A percentile compares a stretch with the other conserved stretches of the same genome.
phyloP scores from a whole-genome alignment of 2,329 filamentous ascomycete species.

The Teratosphaeria gauchensis region DNA sequence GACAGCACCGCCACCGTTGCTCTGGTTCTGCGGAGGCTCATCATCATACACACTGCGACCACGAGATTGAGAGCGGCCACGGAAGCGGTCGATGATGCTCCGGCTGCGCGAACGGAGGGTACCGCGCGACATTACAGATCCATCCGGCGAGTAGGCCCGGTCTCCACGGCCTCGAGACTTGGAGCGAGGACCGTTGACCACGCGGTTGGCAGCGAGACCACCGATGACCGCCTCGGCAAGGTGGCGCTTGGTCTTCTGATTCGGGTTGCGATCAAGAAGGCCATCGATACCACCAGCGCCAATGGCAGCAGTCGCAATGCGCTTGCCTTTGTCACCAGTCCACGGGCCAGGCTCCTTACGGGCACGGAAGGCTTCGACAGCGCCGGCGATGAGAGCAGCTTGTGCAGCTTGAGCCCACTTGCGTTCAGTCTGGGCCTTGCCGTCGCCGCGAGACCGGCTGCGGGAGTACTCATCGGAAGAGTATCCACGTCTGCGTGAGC shows the following conservation, averaged over 20 bases:
- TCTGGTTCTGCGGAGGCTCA: constrained; percentile 22
- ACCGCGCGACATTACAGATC: constrained; percentile 28
- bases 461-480: constrained; percentile 31
- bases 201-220: constrained; percentile 73
- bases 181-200: constrained; percentile 71
- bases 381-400: constrained; percentile 80
- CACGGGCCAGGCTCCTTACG: constrained; percentile 82
- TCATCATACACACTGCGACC: constrained; percentile 23
- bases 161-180: constrained; percentile 44
- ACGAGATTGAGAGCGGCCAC: constrained; percentile 44
- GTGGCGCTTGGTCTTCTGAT: constrained; percentile 68
- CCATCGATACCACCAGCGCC: constrained; percentile 81
- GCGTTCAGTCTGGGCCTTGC: constrained; percentile 52
- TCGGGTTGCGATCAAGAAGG: constrained; percentile 56
- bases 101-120: constrained; percentile 51
- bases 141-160: constrained; percentile 30
- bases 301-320: constrained; percentile 75
- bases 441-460: constrained; percentile 40
- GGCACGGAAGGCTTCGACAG: constrained; percentile 82
- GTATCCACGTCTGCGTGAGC: constrained; percentile 44
- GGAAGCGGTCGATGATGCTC: constrained; percentile 39
- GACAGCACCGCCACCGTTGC: constrained; percentile 38
- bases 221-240: constrained; percentile 80
- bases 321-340: constrained; percentile 85
- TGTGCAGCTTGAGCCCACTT: constrained; percentile 69